These are phyloP conservation scores for Fusarium domesticum DNA, from an alignment of 2,329 filamentous ascomycete species.

Conservation along the genomic window DNA sequence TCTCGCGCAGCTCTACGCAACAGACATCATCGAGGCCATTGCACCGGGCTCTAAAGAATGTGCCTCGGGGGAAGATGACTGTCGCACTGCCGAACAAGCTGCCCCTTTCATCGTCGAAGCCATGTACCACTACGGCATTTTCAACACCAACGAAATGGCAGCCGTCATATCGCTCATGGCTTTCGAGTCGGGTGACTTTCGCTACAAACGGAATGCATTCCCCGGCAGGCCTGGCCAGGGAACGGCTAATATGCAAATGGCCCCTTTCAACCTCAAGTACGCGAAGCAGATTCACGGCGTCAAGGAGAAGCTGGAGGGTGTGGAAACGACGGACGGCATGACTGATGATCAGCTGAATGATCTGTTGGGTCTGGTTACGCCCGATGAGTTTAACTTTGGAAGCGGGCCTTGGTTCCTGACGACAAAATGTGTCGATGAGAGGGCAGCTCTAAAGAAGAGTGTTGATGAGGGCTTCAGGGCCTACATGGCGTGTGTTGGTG, in stretches of 20 bases:
- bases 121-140: constrained; percentile 57
- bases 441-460: constrained; percentile 34
- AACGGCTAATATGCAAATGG: constrained; percentile 57
- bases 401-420: constrained; percentile 51
- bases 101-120: constrained; percentile 54
- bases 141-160: constrained; percentile 58
- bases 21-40: constrained; percentile 48
- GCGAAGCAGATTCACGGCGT: constrained; percentile 44
- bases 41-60: constrained; percentile 57
- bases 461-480: constrained; percentile 41
- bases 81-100: constrained; percentile 61
- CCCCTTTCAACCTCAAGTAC: constrained; percentile 45
- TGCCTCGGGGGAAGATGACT: constrained; percentile 52
- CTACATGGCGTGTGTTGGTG: constrained; percentile 50
- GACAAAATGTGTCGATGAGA: constrained; percentile 41
- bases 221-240: constrained; percentile 65
- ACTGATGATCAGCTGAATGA: constrained; percentile 35
- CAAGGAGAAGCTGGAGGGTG: constrained; percentile 31
- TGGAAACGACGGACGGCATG: constrained; percentile 28
- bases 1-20: constrained; percentile 26
- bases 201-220: constrained; percentile 65
- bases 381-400: constrained; percentile 53
- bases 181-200: constrained; percentile 67
- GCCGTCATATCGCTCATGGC: constrained; percentile 68
- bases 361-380: constrained; percentile 44